phyloP scores from a whole-genome alignment of 768 basidiomycete species.

The Dendrothele bispora region DNA sequence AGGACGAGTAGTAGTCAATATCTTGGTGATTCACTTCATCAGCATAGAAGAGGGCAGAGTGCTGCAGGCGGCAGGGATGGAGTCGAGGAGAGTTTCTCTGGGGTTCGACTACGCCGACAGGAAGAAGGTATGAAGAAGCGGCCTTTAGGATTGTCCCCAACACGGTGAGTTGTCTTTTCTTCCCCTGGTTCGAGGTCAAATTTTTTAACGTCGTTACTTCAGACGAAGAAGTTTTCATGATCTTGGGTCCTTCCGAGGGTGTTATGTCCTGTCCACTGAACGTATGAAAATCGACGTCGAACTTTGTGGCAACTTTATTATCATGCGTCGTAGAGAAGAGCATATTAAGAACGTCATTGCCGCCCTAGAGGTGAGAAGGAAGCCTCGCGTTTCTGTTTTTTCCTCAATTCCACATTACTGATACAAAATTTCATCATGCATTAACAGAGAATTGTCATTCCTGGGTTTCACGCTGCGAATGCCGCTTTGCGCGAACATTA shows the following conservation, averaged over 20 bases:
- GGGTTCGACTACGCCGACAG: too few species aligned
- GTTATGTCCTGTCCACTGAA: conserved; percentile 53
- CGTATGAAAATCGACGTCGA: conserved; percentile 80
- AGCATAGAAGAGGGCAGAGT: background rate
- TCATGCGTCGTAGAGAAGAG: conserved; percentile 65
- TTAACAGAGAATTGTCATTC: conserved; percentile 56
- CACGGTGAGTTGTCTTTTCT: conserved; percentile 19
- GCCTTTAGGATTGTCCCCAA: conserved; percentile 30
- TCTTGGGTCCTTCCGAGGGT: conserved; percentile 45
- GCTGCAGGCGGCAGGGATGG: too few species aligned
- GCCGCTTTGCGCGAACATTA: conserved; percentile 59
- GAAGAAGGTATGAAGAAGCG: conserved; percentile 16
- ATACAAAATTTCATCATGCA: conserved; percentile 16
- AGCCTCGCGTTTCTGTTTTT: too few species aligned
- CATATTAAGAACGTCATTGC: conserved; percentile 66
- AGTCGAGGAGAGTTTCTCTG: too few species aligned
- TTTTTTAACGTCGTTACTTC: conserved; percentile 4
- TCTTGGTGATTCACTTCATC: background rate
- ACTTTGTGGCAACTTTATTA: conserved; percentile 70
- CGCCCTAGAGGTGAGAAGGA: conserved; percentile 49
- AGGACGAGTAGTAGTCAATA: too few species aligned
- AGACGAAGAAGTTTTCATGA: conserved; percentile 72
- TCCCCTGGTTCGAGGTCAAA: background rate
- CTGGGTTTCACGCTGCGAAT: conserved; percentile 54
- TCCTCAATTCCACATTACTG: conserved; percentile 7